These are phyloP conservation scores for Talaromyces stipitatus DNA, from an alignment of 495 filamentous ascomycete genomes.

Conservation along the genomic window DNA sequence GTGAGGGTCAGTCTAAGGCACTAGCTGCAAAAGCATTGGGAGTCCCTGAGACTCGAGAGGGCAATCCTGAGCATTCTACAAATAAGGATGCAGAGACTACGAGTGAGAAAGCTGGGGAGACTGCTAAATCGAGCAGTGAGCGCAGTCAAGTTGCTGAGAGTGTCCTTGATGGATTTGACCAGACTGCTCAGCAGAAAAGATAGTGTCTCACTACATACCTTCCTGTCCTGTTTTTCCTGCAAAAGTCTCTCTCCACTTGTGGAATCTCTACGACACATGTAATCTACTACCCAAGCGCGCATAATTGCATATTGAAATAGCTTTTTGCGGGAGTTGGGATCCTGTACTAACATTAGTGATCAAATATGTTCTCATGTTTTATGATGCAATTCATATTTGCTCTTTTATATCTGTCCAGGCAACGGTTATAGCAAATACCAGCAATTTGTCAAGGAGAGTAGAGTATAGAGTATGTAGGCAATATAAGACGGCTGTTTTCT, in stretches of 20 bases:
- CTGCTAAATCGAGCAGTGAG: constrained; percentile 10
- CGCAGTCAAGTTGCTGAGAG: constrained; percentile 38
- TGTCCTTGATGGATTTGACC: constrained; percentile 47
- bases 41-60: constrained; percentile 16
- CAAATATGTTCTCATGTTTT: neutral
- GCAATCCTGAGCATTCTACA: constrained; percentile 8
- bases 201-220: neutral
- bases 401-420: neutral
- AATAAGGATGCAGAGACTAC: constrained; percentile 7
- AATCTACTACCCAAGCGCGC: neutral
- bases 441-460: neutral
- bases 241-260: neutral
- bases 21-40: constrained; percentile 49
- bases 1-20: constrained; percentile 66
- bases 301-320: constrained; percentile 4
- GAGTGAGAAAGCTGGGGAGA: neutral
- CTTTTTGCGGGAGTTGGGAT: constrained; percentile 5
- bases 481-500: neutral
- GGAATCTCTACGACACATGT: neutral
- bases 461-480: neutral
- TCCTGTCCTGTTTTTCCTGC: neutral
- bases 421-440: neutral
- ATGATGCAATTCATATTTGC: neutral
- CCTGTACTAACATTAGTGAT: constrained; percentile 1
- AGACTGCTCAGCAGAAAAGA: constrained; percentile 35